Conservation (phyloP, 1,284 basidiomycete species). For the Trametes hirsuta region DNA sequence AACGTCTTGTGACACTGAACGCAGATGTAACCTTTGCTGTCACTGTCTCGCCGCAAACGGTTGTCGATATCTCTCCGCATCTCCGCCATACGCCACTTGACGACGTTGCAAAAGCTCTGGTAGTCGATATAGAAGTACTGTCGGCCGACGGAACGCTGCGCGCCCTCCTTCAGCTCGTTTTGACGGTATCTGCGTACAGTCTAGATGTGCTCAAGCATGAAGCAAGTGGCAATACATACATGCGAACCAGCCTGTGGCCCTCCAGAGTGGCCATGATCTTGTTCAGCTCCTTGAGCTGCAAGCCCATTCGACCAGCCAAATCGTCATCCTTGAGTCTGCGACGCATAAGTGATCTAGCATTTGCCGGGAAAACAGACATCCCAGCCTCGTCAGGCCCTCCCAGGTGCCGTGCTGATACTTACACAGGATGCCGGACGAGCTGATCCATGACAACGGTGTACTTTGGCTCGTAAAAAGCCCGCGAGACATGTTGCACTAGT, state of each 20-base stretch:
- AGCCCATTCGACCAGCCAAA: constrained; percentile 83
- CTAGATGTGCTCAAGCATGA: neutral
- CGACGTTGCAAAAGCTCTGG: constrained; percentile 93
- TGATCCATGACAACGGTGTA: constrained; percentile 93
- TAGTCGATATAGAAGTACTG: constrained; percentile 98
- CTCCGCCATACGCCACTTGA: constrained; percentile 96
- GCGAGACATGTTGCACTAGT: constrained; percentile 90
- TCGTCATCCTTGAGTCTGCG: constrained; percentile 89
- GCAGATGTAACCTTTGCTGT: constrained; percentile 96
- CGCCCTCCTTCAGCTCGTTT: constrained; percentile 84
- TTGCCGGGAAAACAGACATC: constrained; percentile 1
- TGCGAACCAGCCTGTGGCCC: constrained; percentile 82
- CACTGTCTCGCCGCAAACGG: constrained; percentile 89
- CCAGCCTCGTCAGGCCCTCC: neutral
- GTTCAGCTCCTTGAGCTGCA: constrained; percentile 92
- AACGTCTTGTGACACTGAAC: constrained; percentile 87
- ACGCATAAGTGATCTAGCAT: constrained; percentile 19
- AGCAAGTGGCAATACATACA: constrained; percentile 53
- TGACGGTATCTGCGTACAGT: constrained; percentile 66
- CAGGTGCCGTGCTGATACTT: constrained; percentile 44
- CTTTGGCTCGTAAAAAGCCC: constrained; percentile 94
- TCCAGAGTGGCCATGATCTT: constrained; percentile 89
- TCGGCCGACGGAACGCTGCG: constrained; percentile 76
- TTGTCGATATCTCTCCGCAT: constrained; percentile 92
- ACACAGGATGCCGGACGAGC: constrained; percentile 90